Percentiles rank a stretch among this genome's conserved stretches.
These are phyloP conservation scores for Trifolium pratense DNA, from an alignment of 306 rosid genomes.

Conservation along the genomic window DNA sequence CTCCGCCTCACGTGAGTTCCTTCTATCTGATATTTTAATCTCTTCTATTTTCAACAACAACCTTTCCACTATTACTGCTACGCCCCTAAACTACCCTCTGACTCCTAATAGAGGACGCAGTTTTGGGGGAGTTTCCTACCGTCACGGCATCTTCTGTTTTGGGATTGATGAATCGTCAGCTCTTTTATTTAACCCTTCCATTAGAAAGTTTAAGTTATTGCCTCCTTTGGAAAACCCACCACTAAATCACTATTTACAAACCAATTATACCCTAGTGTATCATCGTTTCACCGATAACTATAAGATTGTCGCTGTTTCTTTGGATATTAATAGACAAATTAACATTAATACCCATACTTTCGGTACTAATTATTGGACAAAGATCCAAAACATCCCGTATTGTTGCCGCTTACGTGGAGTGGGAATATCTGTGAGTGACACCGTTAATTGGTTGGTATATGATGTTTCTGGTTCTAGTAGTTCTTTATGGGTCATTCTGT, in stretches of 20 bases:
- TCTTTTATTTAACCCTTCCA: background rate
- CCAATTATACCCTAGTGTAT: background rate
- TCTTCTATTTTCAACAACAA: background rate
- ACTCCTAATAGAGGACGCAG: background rate
- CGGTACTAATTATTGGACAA: background rate
- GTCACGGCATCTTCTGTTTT: background rate
- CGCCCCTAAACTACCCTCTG: background rate
- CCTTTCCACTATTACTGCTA: background rate
- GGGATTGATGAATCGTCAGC: background rate
- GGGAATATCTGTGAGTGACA: too few relatives aligned
- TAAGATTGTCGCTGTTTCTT: background rate
- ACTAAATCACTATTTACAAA: background rate
- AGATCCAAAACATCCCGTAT: background rate
- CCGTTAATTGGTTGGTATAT: too few relatives aligned
- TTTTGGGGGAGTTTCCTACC: background rate
- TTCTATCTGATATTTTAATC: background rate
- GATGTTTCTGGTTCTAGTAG: too few relatives aligned
- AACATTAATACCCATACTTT: background rate
- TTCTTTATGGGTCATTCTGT: too few relatives aligned
- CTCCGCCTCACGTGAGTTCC: background rate
- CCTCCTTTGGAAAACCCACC: background rate
- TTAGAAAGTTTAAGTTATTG: background rate
- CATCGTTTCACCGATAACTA: background rate
- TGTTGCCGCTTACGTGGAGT: too few relatives aligned
- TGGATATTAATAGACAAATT: too few relatives aligned